These are phyloP conservation scores for Vachellia pachyceras DNA, from an alignment of 306 rosid species.

Conservation along the genomic window DNA sequence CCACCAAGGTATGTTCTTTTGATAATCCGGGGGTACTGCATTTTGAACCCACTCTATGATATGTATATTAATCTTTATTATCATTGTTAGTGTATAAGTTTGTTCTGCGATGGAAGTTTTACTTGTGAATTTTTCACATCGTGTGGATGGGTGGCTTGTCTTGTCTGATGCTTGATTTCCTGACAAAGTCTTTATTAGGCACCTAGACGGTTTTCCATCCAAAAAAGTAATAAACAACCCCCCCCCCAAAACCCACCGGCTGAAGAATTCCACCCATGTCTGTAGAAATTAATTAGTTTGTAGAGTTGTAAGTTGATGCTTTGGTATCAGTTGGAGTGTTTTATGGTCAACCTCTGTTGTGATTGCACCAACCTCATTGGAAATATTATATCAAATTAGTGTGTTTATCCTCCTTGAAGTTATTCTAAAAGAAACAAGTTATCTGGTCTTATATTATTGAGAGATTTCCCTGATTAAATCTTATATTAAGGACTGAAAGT, in stretches of 20 bases:
- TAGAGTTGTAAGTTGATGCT: background rate
- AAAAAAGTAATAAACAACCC: background rate
- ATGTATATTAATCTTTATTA: background rate
- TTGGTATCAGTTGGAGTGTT: background rate
- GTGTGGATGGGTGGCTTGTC: constrained; percentile 7
- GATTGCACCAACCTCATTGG: constrained; percentile 12
- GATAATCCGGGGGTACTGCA: constrained; percentile 4
- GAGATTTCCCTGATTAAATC: no score
- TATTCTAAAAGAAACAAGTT: constrained; percentile 23
- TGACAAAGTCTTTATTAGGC: constrained; percentile 1
- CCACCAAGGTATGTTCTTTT: constrained; percentile 70
- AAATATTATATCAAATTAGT: constrained; percentile 7
- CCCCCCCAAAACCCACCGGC: background rate
- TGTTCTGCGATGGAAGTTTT: constrained; percentile 13
- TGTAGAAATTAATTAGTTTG: constrained; percentile 14
- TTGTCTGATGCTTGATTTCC: constrained; percentile 28
- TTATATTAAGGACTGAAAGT: no score
- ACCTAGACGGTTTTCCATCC: no score
- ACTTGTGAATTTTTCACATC: constrained; percentile 3
- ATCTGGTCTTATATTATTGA: no score
- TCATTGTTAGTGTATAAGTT: constrained; percentile 1
- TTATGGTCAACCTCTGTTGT: background rate
- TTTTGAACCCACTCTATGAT: constrained; percentile 15
- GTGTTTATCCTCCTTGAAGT: constrained; percentile 19
- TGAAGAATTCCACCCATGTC: background rate